Evolutionary conservation across 306 rosid species (phyloP).

Genomic region (Vigna trinervia): DNA sequence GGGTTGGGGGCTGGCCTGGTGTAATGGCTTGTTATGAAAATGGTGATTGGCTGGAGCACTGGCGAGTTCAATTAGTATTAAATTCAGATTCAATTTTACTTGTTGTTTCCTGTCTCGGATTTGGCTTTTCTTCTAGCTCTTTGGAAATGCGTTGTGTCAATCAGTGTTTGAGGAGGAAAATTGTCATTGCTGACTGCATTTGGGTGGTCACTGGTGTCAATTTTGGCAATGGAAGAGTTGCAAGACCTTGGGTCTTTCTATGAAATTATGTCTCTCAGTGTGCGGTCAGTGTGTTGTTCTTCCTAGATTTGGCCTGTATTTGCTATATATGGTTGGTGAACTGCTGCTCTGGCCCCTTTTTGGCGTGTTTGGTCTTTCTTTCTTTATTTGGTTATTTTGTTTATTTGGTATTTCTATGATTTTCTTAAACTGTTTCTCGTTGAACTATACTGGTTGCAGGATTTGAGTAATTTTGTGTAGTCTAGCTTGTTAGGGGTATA

Average conservation of each 20-base stretch:
- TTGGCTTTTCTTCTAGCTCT: background rate
- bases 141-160: background rate
- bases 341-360: background rate
- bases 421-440: background rate
- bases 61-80: background rate
- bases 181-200: constrained; percentile 19
- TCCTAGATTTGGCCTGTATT: background rate
- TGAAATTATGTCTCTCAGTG: background rate
- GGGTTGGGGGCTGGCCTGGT: background rate
- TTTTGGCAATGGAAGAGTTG: background rate
- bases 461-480: background rate
- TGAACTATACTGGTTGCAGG: background rate
- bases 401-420: background rate
- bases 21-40: background rate
- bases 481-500: too few relatives aligned
- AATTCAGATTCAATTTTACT: background rate
- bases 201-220: constrained; percentile 1
- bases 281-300: constrained; percentile 1
- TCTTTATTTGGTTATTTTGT: background rate
- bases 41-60: background rate
- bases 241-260: background rate
- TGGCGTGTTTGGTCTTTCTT: constrained; percentile 22
- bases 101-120: background rate
- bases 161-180: constrained; percentile 20
- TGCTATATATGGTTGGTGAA: background rate